Evolutionary conservation across 225 moss, liverwort and hornwort species (phyloP), one percentile per base, ranked within the genome.

Genomic region (Physcomitrellopsis africana): DNA sequence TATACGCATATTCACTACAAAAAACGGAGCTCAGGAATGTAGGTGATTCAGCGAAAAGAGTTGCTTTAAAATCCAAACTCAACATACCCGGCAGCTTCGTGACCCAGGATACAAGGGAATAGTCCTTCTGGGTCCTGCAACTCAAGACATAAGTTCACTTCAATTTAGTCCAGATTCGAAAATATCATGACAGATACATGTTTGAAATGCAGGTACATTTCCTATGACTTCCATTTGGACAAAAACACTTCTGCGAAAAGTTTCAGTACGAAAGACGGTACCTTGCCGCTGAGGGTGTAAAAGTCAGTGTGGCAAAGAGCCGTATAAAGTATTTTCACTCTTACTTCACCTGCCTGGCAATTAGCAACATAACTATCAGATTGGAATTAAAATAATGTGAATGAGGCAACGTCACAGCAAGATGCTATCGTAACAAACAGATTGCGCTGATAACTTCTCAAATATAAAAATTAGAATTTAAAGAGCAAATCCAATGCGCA

Each of bases 231-330:
- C 29, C 24, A 26, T 17, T 46, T 62, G 60, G 51, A 64, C 11
- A n/a, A 53, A 2, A 67, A 9, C 0, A 58, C 10, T 32, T 9
- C 10, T 1, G 52, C 54, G 27, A n/a, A 67, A 44, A 63, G 26
- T 4, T 9, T 11, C 15, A 5, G 55, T 27, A 43, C 41, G 29
- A 43, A 53, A 32, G 60, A 27, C 29, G 18, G 51, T 24, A 89
- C 89, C 87, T 89, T 86, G 63, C 90, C 87, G 68, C 90, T 90
- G 70, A 90, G 87, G 15, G 90, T 84, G 73, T 85, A 87, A 59
- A 82, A 85, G 37, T 90, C 90, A 19, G 90, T 90, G 79, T 85
- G 87, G 65, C 87, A 90, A 10, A 90, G 87, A 65, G 87, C 82
- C 5, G 87, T 82, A 72, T 83, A 62, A 3, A 59, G 48, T 23